These are phyloP conservation scores for Penicillium sp. DNA, from an alignment of 2,329 filamentous ascomycete species.

Conservation along the genomic window DNA sequence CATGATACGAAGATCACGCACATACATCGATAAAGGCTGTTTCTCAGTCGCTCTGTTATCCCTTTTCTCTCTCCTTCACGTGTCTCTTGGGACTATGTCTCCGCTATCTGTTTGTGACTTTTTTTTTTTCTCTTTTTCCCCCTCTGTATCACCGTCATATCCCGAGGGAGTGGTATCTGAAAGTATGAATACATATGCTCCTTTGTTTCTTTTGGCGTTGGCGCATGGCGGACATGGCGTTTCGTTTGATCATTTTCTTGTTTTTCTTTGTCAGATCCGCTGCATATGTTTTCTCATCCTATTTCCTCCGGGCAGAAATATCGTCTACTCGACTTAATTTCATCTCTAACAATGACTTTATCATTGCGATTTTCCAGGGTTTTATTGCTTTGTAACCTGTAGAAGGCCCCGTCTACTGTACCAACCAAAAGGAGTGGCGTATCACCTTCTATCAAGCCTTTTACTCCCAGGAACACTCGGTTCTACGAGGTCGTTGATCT, in stretches of 20 bases:
- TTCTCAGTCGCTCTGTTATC: neutral
- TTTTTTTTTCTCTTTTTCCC: neutral
- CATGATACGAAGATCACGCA: constrained; percentile 19
- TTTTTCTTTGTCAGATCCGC: constrained; percentile 5
- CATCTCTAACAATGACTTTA: neutral
- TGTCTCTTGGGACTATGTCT: neutral
- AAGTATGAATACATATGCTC: constrained; percentile 18
- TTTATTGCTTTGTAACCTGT: too few species aligned
- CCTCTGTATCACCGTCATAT: constrained; percentile 1
- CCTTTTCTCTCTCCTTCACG: neutral
- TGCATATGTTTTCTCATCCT: constrained; percentile 2
- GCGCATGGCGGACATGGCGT: constrained; percentile 21
- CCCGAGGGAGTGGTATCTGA: constrained; percentile 4
- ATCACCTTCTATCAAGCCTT: too few species aligned
- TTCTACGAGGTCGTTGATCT: too few species aligned
- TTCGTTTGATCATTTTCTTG: constrained; percentile 2
- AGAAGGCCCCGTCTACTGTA: too few species aligned
- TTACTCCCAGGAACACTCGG: too few species aligned
- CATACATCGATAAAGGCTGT: constrained; percentile 14
- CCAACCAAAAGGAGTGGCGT: too few species aligned
- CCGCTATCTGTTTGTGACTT: neutral
- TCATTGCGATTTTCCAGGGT: neutral
- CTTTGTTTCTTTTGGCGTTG: constrained; percentile 20
- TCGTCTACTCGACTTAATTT: constrained; percentile 3
- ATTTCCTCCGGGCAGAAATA: neutral